A percentile compares a stretch with the other conserved stretches of the same genome.
phyloP scores from a whole-genome alignment of 768 basidiomycete species.

The Aureoboletus auriporus region DNA sequence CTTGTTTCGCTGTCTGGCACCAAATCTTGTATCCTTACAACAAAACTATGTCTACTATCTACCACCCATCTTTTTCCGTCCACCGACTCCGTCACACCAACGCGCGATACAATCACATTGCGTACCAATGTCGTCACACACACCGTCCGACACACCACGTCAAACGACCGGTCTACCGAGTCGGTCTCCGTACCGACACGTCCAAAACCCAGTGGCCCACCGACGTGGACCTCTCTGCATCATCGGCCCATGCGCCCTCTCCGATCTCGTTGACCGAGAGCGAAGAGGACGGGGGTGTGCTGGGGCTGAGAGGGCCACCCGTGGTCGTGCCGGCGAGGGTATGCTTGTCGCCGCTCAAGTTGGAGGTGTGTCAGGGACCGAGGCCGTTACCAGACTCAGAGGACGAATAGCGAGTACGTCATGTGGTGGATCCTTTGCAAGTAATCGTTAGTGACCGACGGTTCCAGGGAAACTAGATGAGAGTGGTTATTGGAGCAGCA shows the following conservation, averaged over 20 bases:
- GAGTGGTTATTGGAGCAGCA: no score
- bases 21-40: neutral
- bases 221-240: slow-evolving; percentile 16
- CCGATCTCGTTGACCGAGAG: slow-evolving; percentile 18
- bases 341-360: neutral
- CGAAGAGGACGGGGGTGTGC: neutral
- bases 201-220: slow-evolving; percentile 2
- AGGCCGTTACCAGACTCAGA: slow-evolving; percentile 8
- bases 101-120: slow-evolving; percentile 36
- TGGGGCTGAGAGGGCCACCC: neutral
- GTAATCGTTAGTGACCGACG: no score
- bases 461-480: no score
- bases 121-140: slow-evolving; percentile 34
- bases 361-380: slow-evolving; percentile 1
- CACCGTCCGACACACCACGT: slow-evolving; percentile 43
- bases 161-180: slow-evolving; percentile 39
- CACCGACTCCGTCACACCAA: slow-evolving; percentile 42
- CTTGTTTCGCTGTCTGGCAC: slow-evolving; percentile 11
- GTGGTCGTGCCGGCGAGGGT: neutral
- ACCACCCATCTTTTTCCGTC: neutral
- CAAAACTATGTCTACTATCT: no score
- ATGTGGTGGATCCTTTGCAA: no score
- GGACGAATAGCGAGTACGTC: neutral
- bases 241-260: slow-evolving; percentile 33
- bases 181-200: slow-evolving; percentile 45